Evolutionary conservation across 1,284 basidiomycete genomes (phyloP).

Genomic region (Boletus calvinii): DNA sequence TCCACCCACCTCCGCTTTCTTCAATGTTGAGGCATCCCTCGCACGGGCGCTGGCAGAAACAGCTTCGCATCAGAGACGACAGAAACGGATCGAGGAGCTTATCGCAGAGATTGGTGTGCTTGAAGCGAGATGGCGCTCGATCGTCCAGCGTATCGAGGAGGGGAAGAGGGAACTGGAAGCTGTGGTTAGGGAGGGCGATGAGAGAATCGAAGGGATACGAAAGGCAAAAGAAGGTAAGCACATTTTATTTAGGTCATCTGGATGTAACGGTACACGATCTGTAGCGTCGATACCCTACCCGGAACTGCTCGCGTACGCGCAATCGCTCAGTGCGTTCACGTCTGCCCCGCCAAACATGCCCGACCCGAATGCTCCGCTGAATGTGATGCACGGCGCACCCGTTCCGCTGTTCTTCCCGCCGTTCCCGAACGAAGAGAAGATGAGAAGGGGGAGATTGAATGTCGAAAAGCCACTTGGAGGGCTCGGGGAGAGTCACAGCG

Average conservation of each 20-base stretch:
- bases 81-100: slow-evolving; percentile 66
- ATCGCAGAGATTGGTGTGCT: slow-evolving; percentile 66
- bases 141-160: slow-evolving; percentile 58
- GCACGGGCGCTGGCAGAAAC: slow-evolving; percentile 64
- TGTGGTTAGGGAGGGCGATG: slow-evolving; percentile 69
- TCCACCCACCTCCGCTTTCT: slow-evolving; percentile 60
- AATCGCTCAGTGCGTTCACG: slow-evolving; percentile 77
- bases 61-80: slow-evolving; percentile 69
- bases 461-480: slow-evolving; percentile 72
- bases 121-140: slow-evolving; percentile 63
- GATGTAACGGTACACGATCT: slow-evolving; percentile 8
- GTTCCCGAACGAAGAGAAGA: slow-evolving; percentile 84
- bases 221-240: slow-evolving; percentile 65
- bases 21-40: slow-evolving; percentile 59
- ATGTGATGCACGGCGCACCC: slow-evolving; percentile 61
- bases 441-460: slow-evolving; percentile 75
- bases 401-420: slow-evolving; percentile 80
- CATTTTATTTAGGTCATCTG: background rate
- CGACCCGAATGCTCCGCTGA: slow-evolving; percentile 40
- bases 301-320: slow-evolving; percentile 76
- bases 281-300: slow-evolving; percentile 75
- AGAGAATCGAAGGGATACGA: slow-evolving; percentile 64
- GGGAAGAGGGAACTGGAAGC: slow-evolving; percentile 66
- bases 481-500: slow-evolving; percentile 77
- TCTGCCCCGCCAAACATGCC: slow-evolving; percentile 84